These are phyloP conservation scores for Cercospora nicotianae DNA, from an alignment of 2,329 filamentous ascomycete genomes.

Conservation along the genomic window DNA sequence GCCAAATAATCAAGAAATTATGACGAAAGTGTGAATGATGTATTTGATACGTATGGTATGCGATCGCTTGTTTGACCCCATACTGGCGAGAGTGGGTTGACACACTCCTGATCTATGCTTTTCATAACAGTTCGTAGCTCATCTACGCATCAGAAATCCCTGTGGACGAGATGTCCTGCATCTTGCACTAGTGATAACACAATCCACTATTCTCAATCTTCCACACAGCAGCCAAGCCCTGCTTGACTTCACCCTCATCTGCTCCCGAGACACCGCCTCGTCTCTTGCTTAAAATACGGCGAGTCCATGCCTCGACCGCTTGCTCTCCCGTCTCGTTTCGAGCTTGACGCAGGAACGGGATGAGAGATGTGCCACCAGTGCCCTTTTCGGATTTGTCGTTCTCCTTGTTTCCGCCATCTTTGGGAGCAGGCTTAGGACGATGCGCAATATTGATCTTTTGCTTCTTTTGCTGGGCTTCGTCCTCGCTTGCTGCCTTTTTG, in stretches of 20 bases:
- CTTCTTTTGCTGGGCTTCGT: constrained; percentile 43
- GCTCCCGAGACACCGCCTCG: constrained; percentile 7
- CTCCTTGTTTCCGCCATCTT: constrained; percentile 43
- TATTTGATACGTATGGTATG: neutral
- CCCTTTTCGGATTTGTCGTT: constrained; percentile 68
- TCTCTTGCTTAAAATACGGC: constrained; percentile 57
- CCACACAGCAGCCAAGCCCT: constrained; percentile 82
- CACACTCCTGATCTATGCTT: neutral
- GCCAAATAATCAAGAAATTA: neutral
- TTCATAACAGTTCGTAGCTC: neutral
- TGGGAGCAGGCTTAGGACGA: constrained; percentile 32
- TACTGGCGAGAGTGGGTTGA: neutral
- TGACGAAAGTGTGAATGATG: neutral
- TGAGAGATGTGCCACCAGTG: constrained; percentile 89
- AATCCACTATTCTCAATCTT: constrained; percentile 70
- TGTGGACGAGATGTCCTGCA: constrained; percentile 11
- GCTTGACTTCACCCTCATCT: constrained; percentile 33
- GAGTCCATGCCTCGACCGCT: constrained; percentile 69
- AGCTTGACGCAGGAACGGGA: constrained; percentile 95
- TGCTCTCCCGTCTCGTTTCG: constrained; percentile 94
- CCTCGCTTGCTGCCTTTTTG: constrained; percentile 35
- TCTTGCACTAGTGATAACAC: constrained; percentile 41
- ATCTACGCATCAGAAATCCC: neutral
- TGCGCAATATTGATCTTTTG: constrained; percentile 41
- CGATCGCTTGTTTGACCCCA: constrained; percentile 10